Evolutionary conservation across 108 stramenopile genomes (phyloP).

Genomic region (Epithemia pelagica): DNA sequence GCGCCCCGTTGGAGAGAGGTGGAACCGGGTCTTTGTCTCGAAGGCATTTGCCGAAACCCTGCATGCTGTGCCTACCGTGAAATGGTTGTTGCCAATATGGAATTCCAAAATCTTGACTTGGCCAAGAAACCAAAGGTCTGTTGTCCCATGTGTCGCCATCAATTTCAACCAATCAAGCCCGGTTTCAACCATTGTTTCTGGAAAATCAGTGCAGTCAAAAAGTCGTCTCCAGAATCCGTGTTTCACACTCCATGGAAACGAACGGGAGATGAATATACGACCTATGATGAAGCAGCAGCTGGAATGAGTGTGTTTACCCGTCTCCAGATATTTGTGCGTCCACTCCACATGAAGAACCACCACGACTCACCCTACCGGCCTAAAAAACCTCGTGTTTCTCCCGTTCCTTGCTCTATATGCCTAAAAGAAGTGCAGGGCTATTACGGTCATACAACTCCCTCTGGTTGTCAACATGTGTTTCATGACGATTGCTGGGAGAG

Average conservation of each 20-base stretch:
- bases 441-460: too few species aligned
- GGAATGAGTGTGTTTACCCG: not conserved
- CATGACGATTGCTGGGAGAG: too few species aligned
- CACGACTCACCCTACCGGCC: too few species aligned
- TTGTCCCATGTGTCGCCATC: not conserved
- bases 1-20: constrained; percentile 2
- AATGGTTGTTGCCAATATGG: not conserved
- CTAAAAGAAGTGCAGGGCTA: too few species aligned
- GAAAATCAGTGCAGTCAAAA: constrained; percentile 10
- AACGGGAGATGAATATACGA: constrained; percentile 1
- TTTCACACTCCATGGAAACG: not conserved
- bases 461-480: too few species aligned
- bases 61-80: constrained; percentile 3
- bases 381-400: too few species aligned
- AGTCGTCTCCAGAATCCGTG: not conserved
- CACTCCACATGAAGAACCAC: too few species aligned
- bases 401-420: too few species aligned
- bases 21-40: not conserved
- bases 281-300: constrained; percentile 8
- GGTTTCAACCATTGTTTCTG: constrained; percentile 9
- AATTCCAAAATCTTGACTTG: not conserved
- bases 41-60: constrained; percentile 3
- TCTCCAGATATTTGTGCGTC: constrained; percentile 10
- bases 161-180: constrained; percentile 3
- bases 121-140: not conserved